Conservation (phyloP, 2,329 filamentous ascomycete species). For the Botrytis fragariae region DNA sequence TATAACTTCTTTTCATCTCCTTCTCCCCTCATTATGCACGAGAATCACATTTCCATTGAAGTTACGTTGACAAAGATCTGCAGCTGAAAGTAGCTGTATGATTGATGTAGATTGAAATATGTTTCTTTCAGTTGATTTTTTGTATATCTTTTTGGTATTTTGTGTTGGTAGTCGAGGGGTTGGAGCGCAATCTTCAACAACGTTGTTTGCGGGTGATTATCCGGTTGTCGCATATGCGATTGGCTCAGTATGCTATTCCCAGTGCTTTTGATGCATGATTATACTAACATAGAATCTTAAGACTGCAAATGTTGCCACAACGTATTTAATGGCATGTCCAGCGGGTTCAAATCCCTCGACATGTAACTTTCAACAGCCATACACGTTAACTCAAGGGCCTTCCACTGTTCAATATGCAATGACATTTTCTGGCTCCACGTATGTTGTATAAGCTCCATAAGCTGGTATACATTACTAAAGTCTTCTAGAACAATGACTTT, state of each 20-base stretch:
- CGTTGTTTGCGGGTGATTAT: conserved; percentile 22
- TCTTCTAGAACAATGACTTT: not conserved
- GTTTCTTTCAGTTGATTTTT: not conserved
- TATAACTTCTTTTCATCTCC: conserved; percentile 3
- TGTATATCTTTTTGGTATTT: not conserved
- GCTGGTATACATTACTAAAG: not conserved
- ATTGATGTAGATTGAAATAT: conserved; percentile 13
- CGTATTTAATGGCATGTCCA: conserved; percentile 26
- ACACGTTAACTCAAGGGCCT: conserved; percentile 27
- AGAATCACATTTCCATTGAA: not conserved
- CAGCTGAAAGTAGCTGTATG: not conserved
- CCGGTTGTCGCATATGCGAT: conserved; percentile 25
- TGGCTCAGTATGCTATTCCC: conserved; percentile 19
- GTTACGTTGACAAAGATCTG: not conserved
- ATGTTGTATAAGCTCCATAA: not conserved
- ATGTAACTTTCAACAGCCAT: conserved; percentile 28
- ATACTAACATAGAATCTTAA: not conserved
- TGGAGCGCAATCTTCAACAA: conserved; percentile 7
- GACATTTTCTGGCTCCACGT: conserved; percentile 18
- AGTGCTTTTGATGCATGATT: not conserved
- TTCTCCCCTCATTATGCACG: not conserved
- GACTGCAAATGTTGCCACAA: conserved; percentile 23
- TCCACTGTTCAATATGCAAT: conserved; percentile 24
- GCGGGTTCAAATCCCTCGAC: conserved; percentile 11
- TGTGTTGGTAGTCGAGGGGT: conserved; percentile 1